Conservation (phyloP, 2,329 filamentous ascomycete genomes). For the Phoma sp. region DNA sequence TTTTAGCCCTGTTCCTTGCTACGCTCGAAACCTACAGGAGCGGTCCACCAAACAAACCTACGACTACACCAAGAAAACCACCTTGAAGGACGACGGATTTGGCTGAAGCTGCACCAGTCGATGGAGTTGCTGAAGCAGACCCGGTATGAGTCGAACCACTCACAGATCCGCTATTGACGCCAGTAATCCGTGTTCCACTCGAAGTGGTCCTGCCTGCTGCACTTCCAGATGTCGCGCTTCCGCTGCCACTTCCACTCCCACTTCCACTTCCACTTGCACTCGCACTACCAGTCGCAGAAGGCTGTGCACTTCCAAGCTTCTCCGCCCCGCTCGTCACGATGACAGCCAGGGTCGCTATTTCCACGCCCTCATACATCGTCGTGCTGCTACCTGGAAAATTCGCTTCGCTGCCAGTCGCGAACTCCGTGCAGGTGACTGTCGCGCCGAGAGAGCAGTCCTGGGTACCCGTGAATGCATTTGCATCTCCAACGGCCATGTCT, state of each 20-base stretch:
- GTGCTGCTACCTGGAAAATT: slow-evolving; percentile 36
- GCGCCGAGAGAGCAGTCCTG: slow-evolving; percentile 25
- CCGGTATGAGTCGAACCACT: slow-evolving; percentile 5
- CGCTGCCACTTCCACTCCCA: neutral
- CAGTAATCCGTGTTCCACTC: slow-evolving; percentile 5
- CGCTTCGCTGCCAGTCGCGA: slow-evolving; percentile 29
- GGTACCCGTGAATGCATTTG: slow-evolving; percentile 25
- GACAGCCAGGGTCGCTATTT: slow-evolving; percentile 9
- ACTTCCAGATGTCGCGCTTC: slow-evolving; percentile 3
- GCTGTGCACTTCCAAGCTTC: slow-evolving; percentile 18
- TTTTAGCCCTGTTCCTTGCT: no score
- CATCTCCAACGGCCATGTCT: slow-evolving; percentile 27
- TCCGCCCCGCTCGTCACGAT: slow-evolving; percentile 27
- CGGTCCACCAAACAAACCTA: neutral
- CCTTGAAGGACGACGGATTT: slow-evolving; percentile 9
- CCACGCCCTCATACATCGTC: slow-evolving; percentile 21
- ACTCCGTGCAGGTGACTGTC: slow-evolving; percentile 31
- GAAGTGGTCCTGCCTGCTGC: slow-evolving; percentile 7
- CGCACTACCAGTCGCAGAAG: slow-evolving; percentile 6
- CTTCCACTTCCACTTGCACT: slow-evolving; percentile 2
- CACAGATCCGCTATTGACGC: neutral
- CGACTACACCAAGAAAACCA: slow-evolving; percentile 17
- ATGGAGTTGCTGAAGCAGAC: slow-evolving; percentile 5
- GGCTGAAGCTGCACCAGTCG: slow-evolving; percentile 17
- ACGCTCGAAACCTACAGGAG: neutral